phyloP scores from a whole-genome alignment of 2,329 filamentous ascomycete genomes.

The Aspergillus melleus region DNA sequence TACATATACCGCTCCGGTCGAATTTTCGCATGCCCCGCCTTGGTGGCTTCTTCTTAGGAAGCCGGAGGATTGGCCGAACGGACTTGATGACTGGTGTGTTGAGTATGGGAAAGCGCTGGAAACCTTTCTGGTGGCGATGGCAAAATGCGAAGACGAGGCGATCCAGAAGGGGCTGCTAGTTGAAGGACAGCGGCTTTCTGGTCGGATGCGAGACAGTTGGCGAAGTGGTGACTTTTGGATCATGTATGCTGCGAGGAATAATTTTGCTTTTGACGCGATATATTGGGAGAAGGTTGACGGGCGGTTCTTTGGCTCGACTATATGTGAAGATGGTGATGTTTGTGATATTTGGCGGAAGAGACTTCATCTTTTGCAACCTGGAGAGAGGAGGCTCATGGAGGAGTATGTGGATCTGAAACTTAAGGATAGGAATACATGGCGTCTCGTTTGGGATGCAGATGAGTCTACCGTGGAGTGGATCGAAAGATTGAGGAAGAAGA shows the following conservation, averaged over 20 bases:
- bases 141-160: conserved; percentile 11
- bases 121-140: conserved; percentile 18
- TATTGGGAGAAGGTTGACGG: conserved; percentile 14
- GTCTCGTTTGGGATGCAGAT: conserved; percentile 1
- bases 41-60: conserved; percentile 27
- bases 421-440: neutral
- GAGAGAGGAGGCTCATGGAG: conserved; percentile 6
- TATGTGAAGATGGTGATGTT: neutral
- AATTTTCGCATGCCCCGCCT: conserved; percentile 20
- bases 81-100: conserved; percentile 18
- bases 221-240: conserved; percentile 10
- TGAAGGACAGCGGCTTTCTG: conserved; percentile 17
- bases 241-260: conserved; percentile 9
- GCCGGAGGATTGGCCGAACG: conserved; percentile 23
- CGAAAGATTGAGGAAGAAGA: no score
- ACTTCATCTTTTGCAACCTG: neutral
- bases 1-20: conserved; percentile 22
- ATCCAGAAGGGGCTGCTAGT: conserved; percentile 8
- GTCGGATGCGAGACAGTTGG: conserved; percentile 16
- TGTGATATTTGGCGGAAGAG: conserved; percentile 1
- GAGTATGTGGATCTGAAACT: neutral
- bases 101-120: conserved; percentile 16
- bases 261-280: conserved; percentile 11
- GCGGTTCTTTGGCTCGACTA: conserved; percentile 4
- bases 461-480: neutral